Percentiles rank a stretch among this genome's conserved stretches.
Evolutionary conservation across 1,139 yeast species (phyloP).

Genomic region (Yamadazyma membranifaciens): DNA sequence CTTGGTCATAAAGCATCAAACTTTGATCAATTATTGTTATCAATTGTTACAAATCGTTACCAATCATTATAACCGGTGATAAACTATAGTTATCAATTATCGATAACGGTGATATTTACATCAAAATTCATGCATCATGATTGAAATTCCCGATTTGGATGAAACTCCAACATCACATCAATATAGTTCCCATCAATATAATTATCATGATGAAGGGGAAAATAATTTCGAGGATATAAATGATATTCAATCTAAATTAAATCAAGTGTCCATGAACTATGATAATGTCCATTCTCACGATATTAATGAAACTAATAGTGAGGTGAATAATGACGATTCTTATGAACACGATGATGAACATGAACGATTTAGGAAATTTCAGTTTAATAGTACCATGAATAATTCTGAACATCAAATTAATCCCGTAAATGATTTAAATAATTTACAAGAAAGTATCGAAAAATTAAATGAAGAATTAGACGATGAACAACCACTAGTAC

Average conservation of each 20-base stretch:
- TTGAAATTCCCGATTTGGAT: constrained; percentile 43
- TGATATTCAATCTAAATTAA: neutral
- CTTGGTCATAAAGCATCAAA: too few relatives aligned
- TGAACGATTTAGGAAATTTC: constrained; percentile 10
- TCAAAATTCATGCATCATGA: constrained; percentile 21
- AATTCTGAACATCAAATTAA: constrained; percentile 2
- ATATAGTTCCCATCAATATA: too few relatives aligned
- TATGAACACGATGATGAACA: constrained; percentile 9
- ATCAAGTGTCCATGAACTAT: neutral
- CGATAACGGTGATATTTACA: too few relatives aligned
- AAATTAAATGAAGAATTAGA: constrained; percentile 2
- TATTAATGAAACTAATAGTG: neutral
- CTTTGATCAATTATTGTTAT: too few relatives aligned
- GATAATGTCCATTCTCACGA: neutral
- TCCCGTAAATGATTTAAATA: constrained; percentile 1
- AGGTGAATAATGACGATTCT: neutral
- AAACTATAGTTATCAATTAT: too few relatives aligned
- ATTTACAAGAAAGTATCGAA: constrained; percentile 5
- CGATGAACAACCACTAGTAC: constrained; percentile 1
- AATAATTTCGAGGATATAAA: constrained; percentile 8
- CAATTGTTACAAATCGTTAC: too few relatives aligned
- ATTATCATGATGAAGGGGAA: constrained; percentile 1
- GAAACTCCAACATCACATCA: constrained; percentile 8
- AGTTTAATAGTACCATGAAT: constrained; percentile 5
- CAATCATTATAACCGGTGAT: too few relatives aligned